Evolutionary conservation across 805 yeast genomes (phyloP).

Genomic region (Metschnikowia dekortorum): DNA sequence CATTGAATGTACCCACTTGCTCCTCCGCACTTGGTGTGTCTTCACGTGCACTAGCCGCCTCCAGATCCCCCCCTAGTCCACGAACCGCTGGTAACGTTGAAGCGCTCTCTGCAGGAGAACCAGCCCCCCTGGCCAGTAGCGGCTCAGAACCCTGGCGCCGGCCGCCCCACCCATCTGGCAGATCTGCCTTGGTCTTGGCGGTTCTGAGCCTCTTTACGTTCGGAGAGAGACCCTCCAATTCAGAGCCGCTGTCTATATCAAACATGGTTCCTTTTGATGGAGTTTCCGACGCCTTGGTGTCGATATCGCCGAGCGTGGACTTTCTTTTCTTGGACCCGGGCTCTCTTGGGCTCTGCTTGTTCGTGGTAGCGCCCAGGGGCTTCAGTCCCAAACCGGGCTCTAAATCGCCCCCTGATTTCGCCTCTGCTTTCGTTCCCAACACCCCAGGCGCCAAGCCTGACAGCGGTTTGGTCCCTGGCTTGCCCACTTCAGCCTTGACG

Average conservation of each 20-base stretch:
- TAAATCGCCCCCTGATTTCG: no score
- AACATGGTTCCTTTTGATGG: conserved; percentile 17
- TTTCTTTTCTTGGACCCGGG: conserved; percentile 8
- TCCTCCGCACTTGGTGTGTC: neutral
- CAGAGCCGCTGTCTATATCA: conserved; percentile 16
- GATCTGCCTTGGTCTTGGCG: neutral
- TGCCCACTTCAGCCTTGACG: neutral
- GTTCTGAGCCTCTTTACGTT: conserved; percentile 8
- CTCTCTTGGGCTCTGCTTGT: neutral
- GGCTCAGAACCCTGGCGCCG: neutral
- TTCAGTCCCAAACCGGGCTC: neutral
- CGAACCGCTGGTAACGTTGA: no score
- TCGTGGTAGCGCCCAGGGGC: neutral
- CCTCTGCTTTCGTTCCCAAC: no score
- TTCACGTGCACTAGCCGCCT: neutral
- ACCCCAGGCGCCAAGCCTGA: no score
- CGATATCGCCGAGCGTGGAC: conserved; percentile 13
- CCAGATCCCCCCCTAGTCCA: neutral
- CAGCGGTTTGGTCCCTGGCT: no score
- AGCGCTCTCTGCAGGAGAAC: no score
- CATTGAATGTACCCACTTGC: no score
- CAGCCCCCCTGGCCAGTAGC: neutral
- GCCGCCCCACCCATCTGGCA: no score
- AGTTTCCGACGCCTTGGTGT: conserved; percentile 6
- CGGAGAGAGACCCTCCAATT: conserved; percentile 13